phyloP scores from a whole-genome alignment of 2,329 filamentous ascomycete genomes.

The Diplodia seriata region DNA sequence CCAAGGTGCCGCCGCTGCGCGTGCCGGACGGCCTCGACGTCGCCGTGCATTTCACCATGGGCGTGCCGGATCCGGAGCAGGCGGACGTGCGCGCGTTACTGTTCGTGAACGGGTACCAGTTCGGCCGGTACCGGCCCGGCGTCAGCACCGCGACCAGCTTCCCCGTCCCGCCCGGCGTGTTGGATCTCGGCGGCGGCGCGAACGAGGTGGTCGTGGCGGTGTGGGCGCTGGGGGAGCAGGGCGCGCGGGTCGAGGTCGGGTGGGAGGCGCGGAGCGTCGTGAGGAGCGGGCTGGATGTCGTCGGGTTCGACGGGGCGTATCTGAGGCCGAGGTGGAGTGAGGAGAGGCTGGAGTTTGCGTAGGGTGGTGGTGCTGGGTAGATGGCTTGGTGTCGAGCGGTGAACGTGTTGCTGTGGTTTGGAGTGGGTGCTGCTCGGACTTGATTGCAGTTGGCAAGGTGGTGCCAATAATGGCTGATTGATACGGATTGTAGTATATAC shows the following conservation, averaged over 20 bases:
- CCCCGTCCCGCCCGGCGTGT: slow-evolving; percentile 65
- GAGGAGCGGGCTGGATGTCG: slow-evolving; percentile 60
- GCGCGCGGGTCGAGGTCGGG: slow-evolving; percentile 57
- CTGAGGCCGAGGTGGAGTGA: slow-evolving; percentile 60
- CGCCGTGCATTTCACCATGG: slow-evolving; percentile 62
- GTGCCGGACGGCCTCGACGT: slow-evolving; percentile 62
- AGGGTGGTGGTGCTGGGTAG: no score
- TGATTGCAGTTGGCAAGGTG: no score
- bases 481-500: no score
- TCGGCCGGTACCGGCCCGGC: slow-evolving; percentile 64
- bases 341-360: slow-evolving; percentile 36
- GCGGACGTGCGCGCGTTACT: slow-evolving; percentile 61
- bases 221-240: slow-evolving; percentile 64
- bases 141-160: slow-evolving; percentile 68
- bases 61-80: slow-evolving; percentile 49
- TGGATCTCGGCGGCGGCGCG: slow-evolving; percentile 62
- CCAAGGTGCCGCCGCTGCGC: slow-evolving; percentile 56
- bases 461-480: no score
- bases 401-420: no score
- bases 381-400: no score
- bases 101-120: slow-evolving; percentile 70
- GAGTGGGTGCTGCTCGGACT: no score
- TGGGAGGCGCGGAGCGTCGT: slow-evolving; percentile 63
- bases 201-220: slow-evolving; percentile 66
- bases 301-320: slow-evolving; percentile 56